Evolutionary conservation across 2,329 filamentous ascomycete species (phyloP).

Genomic region (Epichloe sp.): DNA sequence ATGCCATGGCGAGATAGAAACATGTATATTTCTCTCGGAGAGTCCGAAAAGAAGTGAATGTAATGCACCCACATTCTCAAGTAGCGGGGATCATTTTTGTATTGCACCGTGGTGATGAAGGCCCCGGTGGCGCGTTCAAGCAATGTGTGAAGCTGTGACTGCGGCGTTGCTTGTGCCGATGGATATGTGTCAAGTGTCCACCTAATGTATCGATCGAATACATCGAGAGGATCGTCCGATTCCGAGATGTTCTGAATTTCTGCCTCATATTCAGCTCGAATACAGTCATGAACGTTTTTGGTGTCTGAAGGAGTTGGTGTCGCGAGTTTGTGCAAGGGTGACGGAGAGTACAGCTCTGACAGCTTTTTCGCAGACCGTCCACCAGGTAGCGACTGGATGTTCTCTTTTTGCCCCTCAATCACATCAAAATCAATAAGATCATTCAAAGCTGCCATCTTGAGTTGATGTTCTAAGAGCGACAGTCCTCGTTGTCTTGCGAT

Average conservation of each 20-base stretch:
- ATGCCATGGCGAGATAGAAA: conserved; percentile 82
- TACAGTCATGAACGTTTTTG: conserved; percentile 63
- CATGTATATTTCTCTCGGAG: conserved; percentile 84
- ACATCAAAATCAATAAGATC: conserved; percentile 69
- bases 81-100: conserved; percentile 92
- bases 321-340: conserved; percentile 41
- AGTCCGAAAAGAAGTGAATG: conserved; percentile 81
- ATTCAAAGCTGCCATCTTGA: conserved; percentile 33
- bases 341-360: conserved; percentile 64
- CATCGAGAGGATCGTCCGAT: conserved; percentile 86
- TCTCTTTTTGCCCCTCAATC: conserved; percentile 95
- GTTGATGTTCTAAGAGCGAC: conserved; percentile 12
- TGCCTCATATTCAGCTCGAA: conserved; percentile 72
- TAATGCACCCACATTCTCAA: conserved; percentile 90
- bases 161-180: conserved; percentile 77
- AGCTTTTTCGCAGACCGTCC: conserved; percentile 82
- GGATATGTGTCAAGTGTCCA: conserved; percentile 96
- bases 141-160: conserved; percentile 78
- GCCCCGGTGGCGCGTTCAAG: conserved; percentile 87
- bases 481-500: background rate
- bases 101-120: conserved; percentile 74
- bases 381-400: conserved; percentile 85
- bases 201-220: conserved; percentile 92
- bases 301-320: conserved; percentile 60
- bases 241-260: conserved; percentile 70